phyloP scores from a whole-genome alignment of 2,329 filamentous ascomycete species.

The Albifimbria verrucaria region DNA sequence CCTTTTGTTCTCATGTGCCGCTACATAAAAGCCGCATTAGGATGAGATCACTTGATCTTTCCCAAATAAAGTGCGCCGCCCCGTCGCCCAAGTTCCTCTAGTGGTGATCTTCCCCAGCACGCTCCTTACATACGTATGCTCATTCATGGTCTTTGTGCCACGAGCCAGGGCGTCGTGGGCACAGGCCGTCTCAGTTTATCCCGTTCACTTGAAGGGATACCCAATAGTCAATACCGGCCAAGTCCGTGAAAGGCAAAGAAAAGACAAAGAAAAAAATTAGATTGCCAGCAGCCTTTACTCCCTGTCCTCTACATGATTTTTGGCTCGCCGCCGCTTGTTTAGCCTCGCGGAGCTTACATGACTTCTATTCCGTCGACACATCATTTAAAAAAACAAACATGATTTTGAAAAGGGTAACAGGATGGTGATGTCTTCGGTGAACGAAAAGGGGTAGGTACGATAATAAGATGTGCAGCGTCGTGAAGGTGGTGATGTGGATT shows the following conservation, averaged over 20 bases:
- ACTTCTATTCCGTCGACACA: conserved; percentile 37
- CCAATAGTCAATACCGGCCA: conserved; percentile 19
- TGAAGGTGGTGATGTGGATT: conserved; percentile 35
- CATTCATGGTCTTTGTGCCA: conserved; percentile 15
- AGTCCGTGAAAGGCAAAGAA: conserved; percentile 14
- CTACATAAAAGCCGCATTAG: conserved; percentile 11
- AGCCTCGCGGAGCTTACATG: conserved; percentile 36
- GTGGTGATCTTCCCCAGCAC: conserved; percentile 23
- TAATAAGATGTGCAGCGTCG: conserved; percentile 23
- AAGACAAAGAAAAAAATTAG: conserved; percentile 18
- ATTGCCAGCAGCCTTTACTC: conserved; percentile 34
- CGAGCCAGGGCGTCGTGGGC: conserved; percentile 3
- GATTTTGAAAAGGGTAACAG: conserved; percentile 17
- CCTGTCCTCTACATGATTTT: conserved; percentile 41
- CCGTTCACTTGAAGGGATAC: conserved; percentile 34
- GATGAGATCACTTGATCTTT: conserved; percentile 32
- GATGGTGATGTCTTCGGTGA: conserved; percentile 16
- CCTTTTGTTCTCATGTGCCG: conserved; percentile 14
- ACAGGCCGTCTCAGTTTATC: conserved; percentile 8
- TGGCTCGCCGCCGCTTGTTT: conserved; percentile 29
- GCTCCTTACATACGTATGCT: conserved; percentile 18
- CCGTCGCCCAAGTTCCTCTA: conserved; percentile 8
- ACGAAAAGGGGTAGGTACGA: background rate
- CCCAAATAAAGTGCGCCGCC: conserved; percentile 15
- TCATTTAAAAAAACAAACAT: conserved; percentile 19